Conservation (phyloP, 176 grass and related monocot species). For the Luzula sylvatica region DNA sequence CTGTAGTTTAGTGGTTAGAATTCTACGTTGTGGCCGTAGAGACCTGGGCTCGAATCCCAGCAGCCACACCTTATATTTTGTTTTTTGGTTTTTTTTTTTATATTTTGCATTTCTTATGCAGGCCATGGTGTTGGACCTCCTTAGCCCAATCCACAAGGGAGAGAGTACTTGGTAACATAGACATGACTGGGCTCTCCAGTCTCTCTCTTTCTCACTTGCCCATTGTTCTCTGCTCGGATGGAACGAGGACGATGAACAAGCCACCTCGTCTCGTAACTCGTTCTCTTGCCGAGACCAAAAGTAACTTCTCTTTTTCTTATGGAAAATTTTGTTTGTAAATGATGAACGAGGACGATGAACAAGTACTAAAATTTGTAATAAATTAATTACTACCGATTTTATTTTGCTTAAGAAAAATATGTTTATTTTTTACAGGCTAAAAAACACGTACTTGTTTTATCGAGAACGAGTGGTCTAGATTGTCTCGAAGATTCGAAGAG, state of each 20-base stretch:
- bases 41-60: slow-evolving; percentile 92
- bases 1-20: slow-evolving; percentile 97
- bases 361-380: too few relatives aligned
- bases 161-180: too few relatives aligned
- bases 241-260: slow-evolving; percentile 3
- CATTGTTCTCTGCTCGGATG: not conserved
- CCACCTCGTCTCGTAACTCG: not conserved
- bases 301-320: not conserved
- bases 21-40: slow-evolving; percentile 93
- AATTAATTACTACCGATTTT: too few relatives aligned
- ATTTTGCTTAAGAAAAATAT: slow-evolving; percentile 13
- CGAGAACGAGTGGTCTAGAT: slow-evolving; percentile 66
- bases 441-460: slow-evolving; percentile 67
- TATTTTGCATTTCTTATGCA: not conserved
- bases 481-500: slow-evolving; percentile 58
- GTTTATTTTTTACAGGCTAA: slow-evolving; percentile 44
- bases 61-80: slow-evolving; percentile 55
- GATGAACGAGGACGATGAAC: too few relatives aligned
- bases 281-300: not conserved
- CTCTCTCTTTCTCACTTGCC: not conserved
- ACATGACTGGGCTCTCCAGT: not conserved
- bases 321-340: not conserved
- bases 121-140: not conserved
- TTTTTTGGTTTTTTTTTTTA: not conserved
- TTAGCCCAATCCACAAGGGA: too few relatives aligned